Conservation (phyloP, 169 alveolate genomes). For the Sarcocystis neurona region DNA sequence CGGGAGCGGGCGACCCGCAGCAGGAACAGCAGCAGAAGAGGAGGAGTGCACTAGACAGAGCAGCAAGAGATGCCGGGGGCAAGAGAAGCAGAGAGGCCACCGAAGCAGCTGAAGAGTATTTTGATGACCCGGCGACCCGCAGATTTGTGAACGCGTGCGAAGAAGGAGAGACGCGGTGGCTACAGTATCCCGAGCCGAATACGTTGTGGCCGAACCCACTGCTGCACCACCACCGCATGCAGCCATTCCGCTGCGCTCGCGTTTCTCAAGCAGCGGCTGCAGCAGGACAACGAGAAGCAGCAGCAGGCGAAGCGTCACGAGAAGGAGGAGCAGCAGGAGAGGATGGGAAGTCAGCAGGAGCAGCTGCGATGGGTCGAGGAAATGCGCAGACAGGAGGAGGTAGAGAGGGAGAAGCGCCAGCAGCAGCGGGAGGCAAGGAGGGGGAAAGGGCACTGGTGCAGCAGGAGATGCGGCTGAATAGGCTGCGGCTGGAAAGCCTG, state of each 20-base stretch:
- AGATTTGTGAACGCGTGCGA: no score
- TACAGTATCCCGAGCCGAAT: constrained; percentile 57
- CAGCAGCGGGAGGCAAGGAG: background rate
- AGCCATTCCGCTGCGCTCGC: constrained; percentile 57
- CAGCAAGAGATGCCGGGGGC: background rate
- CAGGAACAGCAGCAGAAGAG: background rate
- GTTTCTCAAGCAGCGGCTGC: background rate
- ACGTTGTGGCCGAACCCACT: constrained; percentile 65
- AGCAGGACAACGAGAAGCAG: background rate
- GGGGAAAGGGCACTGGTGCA: background rate
- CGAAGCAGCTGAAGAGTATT: background rate
- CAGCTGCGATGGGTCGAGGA: no score
- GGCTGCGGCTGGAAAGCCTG: constrained; percentile 54
- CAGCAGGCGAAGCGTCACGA: background rate
- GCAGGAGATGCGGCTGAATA: constrained; percentile 37
- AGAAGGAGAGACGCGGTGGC: constrained; percentile 12
- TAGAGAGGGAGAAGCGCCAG: background rate
- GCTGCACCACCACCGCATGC: constrained; percentile 58
- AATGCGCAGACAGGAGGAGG: background rate
- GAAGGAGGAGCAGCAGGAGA: no score
- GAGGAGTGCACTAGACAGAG: background rate
- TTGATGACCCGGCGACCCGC: background rate
- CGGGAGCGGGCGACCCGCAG: background rate
- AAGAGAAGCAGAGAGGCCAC: background rate
- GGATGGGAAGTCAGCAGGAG: background rate